A percentile compares a stretch with the other conserved stretches of the same genome.
Evolutionary conservation across 2,329 filamentous ascomycete genomes (phyloP).

Genomic region (Calonectria honghensis): DNA sequence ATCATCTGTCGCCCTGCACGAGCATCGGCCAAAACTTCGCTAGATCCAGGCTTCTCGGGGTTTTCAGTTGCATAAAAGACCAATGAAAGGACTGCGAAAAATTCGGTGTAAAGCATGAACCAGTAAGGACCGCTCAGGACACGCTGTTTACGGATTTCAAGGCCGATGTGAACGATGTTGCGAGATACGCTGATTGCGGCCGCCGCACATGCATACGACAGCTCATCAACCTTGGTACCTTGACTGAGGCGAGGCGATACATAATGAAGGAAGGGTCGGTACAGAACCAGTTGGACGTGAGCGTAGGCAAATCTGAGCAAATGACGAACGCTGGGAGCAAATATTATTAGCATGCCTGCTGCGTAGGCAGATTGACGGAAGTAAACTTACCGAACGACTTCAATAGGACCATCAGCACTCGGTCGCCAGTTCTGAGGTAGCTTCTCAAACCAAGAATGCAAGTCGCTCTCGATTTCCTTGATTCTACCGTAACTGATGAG

Average conservation of each 20-base stretch:
- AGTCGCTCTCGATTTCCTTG: constrained; percentile 77
- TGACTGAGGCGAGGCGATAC: constrained; percentile 79
- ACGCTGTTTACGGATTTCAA: constrained; percentile 84
- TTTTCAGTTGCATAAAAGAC: constrained; percentile 89
- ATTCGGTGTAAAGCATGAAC: constrained; percentile 90
- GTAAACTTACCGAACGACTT: constrained; percentile 82
- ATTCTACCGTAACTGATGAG: constrained; percentile 78
- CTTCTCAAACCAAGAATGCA: constrained; percentile 78
- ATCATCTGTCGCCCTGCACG: constrained; percentile 89
- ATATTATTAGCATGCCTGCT: constrained; percentile 41
- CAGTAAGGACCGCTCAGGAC: constrained; percentile 88
- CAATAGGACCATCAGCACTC: constrained; percentile 83
- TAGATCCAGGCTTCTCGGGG: constrained; percentile 82
- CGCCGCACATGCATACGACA: constrained; percentile 84
- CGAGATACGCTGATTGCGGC: constrained; percentile 77
- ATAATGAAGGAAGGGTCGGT: constrained; percentile 89
- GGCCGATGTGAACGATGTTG: constrained; percentile 87
- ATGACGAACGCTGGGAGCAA: constrained; percentile 76
- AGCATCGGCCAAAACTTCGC: constrained; percentile 90
- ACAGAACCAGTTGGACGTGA: constrained; percentile 88
- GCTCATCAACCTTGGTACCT: constrained; percentile 79
- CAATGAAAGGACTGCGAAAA: constrained; percentile 86
- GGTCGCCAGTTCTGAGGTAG: constrained; percentile 87
- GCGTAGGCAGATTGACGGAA: background rate
- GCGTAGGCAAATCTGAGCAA: constrained; percentile 87